These are phyloP conservation scores for Wickerhamiella spandovensis DNA, from an alignment of 805 yeast genomes.

Conservation along the genomic window DNA sequence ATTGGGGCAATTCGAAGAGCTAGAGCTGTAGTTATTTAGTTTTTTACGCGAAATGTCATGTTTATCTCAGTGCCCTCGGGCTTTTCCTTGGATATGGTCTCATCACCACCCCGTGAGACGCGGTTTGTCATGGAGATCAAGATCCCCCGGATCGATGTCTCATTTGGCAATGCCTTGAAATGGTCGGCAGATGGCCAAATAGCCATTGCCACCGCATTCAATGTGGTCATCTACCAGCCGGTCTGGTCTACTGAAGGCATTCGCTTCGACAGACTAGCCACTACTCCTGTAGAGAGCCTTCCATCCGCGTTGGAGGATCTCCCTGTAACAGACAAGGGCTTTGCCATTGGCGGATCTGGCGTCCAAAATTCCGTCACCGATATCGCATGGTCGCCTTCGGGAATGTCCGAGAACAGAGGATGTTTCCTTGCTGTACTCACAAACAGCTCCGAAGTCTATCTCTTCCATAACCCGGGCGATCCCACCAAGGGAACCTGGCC, in stretches of 20 bases:
- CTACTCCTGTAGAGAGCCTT: not conserved
- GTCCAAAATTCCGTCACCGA: not conserved
- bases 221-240: conserved; percentile 1
- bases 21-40: conserved; percentile 1
- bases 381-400: conserved; percentile 5
- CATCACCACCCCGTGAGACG: too few relatives aligned
- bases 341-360: not conserved
- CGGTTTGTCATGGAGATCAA: conserved; percentile 2
- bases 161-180: not conserved
- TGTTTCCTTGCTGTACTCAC: conserved; percentile 4
- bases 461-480: not conserved
- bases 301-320: not conserved
- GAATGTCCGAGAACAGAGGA: not conserved
- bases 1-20: conserved; percentile 16
- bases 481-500: conserved; percentile 1
- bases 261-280: not conserved
- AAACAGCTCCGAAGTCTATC: not conserved
- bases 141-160: conserved; percentile 4
- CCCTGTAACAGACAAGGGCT: not conserved
- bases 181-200: conserved; percentile 6
- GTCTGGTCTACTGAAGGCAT: not conserved
- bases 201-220: conserved; percentile 1
- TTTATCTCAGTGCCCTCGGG: too few relatives aligned
- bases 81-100: too few relatives aligned
- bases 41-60: too few relatives aligned